Percentiles rank a stretch among this genome's conserved stretches.
These are phyloP conservation scores for Grigorovia jiainica DNA, from an alignment of 805 yeast genomes.

Conservation along the genomic window DNA sequence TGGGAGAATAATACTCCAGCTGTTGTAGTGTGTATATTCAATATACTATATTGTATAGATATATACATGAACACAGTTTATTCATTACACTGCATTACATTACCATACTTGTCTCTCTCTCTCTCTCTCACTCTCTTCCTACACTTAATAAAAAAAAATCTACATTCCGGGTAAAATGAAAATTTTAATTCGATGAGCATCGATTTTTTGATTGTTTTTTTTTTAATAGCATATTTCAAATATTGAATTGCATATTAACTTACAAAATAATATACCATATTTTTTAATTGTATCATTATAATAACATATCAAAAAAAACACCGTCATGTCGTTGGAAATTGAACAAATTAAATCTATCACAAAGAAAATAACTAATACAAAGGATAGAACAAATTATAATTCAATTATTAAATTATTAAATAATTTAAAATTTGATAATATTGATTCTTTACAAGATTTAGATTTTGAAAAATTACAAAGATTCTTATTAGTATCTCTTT, in stretches of 20 bases:
- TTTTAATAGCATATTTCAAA: background rate
- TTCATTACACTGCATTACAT: too few species aligned
- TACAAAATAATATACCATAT: too few species aligned
- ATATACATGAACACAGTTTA: too few species aligned
- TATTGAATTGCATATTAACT: too few species aligned
- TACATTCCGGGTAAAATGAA: background rate
- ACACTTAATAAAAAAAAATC: background rate
- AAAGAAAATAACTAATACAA: slow-evolving; percentile 18
- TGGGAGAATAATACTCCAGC: too few species aligned
- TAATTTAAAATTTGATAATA: slow-evolving; percentile 9
- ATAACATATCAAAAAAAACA: too few species aligned
- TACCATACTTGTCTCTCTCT: too few species aligned
- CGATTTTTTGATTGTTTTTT: background rate
- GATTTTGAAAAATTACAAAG: slow-evolving; percentile 16
- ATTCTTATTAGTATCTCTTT: slow-evolving; percentile 23
- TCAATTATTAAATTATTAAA: slow-evolving; percentile 23
- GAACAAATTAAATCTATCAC: slow-evolving; percentile 23
- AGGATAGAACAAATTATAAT: slow-evolving; percentile 26
- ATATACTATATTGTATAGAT: too few species aligned
- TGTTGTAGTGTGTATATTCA: too few species aligned
- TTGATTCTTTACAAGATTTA: slow-evolving; percentile 3
- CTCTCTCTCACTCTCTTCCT: background rate
- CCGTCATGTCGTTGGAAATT: slow-evolving; percentile 11
- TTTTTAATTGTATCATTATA: too few species aligned
- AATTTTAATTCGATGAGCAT: background rate